phyloP scores from a whole-genome alignment of 176 grass and related monocot genomes.

The Musa beccarii region DNA sequence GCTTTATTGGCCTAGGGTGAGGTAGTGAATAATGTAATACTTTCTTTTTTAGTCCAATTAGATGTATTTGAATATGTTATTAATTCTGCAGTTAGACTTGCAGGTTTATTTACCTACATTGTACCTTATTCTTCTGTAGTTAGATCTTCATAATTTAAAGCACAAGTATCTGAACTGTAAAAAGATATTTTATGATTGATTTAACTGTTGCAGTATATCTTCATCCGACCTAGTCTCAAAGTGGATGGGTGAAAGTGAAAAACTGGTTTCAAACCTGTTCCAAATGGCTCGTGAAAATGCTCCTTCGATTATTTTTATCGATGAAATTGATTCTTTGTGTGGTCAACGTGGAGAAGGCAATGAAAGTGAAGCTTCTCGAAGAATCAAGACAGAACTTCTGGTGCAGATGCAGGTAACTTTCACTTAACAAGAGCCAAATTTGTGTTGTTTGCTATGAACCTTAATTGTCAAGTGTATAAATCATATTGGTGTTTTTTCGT shows the following conservation, averaged over 20 bases:
- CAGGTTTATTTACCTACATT: not conserved
- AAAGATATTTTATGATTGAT: not conserved
- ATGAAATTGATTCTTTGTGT: conserved; percentile 98
- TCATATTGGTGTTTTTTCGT: too few relatives aligned
- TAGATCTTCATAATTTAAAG: too few relatives aligned
- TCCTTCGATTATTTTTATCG: conserved; percentile 90
- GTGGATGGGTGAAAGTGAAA: conserved; percentile 99
- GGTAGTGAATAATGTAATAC: not conserved
- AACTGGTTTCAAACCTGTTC: conserved; percentile 89
- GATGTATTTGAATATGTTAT: not conserved
- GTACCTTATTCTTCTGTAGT: too few relatives aligned
- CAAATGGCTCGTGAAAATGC: conserved; percentile 96
- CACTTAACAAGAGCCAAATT: not conserved
- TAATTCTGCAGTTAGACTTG: not conserved
- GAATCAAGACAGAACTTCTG: conserved; percentile 98
- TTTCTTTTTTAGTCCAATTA: not conserved
- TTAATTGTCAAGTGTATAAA: not conserved
- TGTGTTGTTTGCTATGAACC: not conserved
- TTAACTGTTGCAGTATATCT: conserved; percentile 75
- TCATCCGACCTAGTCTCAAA: conserved; percentile 98
- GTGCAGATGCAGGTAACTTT: conserved; percentile 87
- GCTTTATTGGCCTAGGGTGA: not conserved
- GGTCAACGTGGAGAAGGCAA: conserved; percentile 95
- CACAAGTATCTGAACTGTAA: too few relatives aligned
- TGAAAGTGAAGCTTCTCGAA: conserved; percentile 94